Evolutionary conservation across 2,329 filamentous ascomycete genomes (phyloP).

Genomic region (Knufia fluminis): DNA sequence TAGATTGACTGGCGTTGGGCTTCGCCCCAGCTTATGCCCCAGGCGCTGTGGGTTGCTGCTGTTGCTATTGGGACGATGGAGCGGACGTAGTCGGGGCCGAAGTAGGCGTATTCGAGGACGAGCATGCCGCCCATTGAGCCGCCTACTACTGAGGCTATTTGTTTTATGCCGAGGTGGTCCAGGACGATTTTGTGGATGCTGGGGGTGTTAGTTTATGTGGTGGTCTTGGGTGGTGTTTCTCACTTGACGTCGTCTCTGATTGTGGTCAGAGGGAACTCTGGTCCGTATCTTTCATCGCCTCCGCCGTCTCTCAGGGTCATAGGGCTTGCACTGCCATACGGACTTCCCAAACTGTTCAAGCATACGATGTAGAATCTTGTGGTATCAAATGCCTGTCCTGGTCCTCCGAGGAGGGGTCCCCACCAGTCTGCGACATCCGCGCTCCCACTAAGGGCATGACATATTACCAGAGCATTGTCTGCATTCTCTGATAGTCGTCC

Average conservation of each 20-base stretch:
- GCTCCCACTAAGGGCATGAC: slow-evolving; percentile 46
- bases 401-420: slow-evolving; percentile 44
- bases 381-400: slow-evolving; percentile 46
- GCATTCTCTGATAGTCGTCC: slow-evolving; percentile 46
- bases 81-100: slow-evolving; percentile 54
- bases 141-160: slow-evolving; percentile 47
- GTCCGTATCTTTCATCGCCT: slow-evolving; percentile 70
- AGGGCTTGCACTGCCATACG: slow-evolving; percentile 47
- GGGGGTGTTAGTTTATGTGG: slow-evolving; percentile 12
- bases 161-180: slow-evolving; percentile 45
- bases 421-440: slow-evolving; percentile 50
- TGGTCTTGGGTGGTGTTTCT: slow-evolving; percentile 26
- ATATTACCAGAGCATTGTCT: slow-evolving; percentile 58
- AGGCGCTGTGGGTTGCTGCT: slow-evolving; percentile 47
- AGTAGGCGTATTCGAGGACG: slow-evolving; percentile 55
- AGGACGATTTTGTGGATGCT: slow-evolving; percentile 47
- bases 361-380: slow-evolving; percentile 47
- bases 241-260: slow-evolving; percentile 92
- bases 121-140: slow-evolving; percentile 53
- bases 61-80: slow-evolving; percentile 49
- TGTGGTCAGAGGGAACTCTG: slow-evolving; percentile 91
- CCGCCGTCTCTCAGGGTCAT: slow-evolving; percentile 77
- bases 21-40: slow-evolving; percentile 53
- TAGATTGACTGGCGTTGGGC: slow-evolving; percentile 65
- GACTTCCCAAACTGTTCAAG: slow-evolving; percentile 46